These are phyloP conservation scores for Backusella liffmaniae DNA, from an alignment of 192 early-diverging fungal species.

Conservation along the genomic window DNA sequence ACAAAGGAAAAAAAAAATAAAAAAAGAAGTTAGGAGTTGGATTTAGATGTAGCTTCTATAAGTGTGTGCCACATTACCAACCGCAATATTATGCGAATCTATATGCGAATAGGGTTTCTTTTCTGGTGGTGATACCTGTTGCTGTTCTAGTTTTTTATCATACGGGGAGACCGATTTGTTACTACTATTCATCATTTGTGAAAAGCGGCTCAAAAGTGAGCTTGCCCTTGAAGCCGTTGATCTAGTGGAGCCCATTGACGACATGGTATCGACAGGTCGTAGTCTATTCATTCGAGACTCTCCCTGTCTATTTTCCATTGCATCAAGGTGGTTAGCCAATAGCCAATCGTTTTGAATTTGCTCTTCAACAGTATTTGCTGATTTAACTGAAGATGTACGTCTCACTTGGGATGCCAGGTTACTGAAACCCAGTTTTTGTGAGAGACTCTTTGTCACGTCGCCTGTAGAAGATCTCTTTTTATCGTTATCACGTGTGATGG, in stretches of 20 bases:
- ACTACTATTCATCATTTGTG: constrained; percentile 8
- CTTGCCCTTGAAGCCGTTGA: not conserved
- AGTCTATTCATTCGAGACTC: not conserved
- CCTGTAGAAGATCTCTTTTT: constrained; percentile 16
- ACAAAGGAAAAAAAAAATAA: not conserved
- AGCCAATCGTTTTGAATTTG: constrained; percentile 6
- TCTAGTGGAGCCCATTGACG: not conserved
- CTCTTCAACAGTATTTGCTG: constrained; percentile 2
- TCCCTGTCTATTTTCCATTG: not conserved
- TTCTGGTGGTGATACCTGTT: not conserved
- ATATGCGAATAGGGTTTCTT: not conserved
- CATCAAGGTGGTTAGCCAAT: constrained; percentile 6
- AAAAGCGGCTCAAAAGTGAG: constrained; percentile 7
- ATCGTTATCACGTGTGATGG: constrained; percentile 7
- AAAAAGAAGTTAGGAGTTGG: no score
- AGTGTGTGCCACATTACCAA: not conserved
- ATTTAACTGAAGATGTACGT: constrained; percentile 5
- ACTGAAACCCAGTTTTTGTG: constrained; percentile 23
- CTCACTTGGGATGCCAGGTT: constrained; percentile 1
- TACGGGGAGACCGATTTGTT: not conserved
- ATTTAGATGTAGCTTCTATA: constrained; percentile 3
- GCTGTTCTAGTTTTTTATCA: not conserved
- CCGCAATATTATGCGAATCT: not conserved
- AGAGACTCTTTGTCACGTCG: constrained; percentile 15
- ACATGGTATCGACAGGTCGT: not conserved